Conservation (phyloP, 2,329 filamentous ascomycete genomes). For the Grosmannia huntii region DNA sequence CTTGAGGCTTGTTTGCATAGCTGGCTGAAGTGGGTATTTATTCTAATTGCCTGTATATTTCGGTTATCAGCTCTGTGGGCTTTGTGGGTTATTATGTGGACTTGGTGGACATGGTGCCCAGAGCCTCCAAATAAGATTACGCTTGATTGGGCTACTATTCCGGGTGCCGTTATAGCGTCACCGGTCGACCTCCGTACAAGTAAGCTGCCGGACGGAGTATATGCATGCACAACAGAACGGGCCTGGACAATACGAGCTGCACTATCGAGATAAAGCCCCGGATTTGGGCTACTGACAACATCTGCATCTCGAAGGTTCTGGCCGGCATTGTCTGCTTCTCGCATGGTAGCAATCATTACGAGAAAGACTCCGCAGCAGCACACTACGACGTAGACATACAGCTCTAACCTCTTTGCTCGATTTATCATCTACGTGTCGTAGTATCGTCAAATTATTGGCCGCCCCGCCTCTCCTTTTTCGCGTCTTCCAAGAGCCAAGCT, state of each 20-base stretch:
- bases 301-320: background rate
- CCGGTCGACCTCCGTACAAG: too few relatives aligned
- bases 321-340: background rate
- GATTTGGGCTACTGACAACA: background rate
- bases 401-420: background rate
- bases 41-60: background rate
- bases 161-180: background rate
- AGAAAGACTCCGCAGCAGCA: background rate
- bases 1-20: background rate
- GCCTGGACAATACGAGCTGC: background rate
- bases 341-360: background rate
- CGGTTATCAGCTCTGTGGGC: background rate
- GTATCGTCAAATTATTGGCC: background rate
- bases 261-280: background rate
- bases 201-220: too few relatives aligned
- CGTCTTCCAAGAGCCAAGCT: background rate
- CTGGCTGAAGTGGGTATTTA: background rate
- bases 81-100: background rate
- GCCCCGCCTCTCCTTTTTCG: background rate
- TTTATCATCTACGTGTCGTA: too few relatives aligned
- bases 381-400: background rate
- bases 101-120: background rate
- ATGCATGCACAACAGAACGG: background rate
- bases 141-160: background rate
- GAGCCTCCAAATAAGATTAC: background rate